phyloP scores from a whole-genome alignment of 345 rosid species.

The Linum lewisii region DNA sequence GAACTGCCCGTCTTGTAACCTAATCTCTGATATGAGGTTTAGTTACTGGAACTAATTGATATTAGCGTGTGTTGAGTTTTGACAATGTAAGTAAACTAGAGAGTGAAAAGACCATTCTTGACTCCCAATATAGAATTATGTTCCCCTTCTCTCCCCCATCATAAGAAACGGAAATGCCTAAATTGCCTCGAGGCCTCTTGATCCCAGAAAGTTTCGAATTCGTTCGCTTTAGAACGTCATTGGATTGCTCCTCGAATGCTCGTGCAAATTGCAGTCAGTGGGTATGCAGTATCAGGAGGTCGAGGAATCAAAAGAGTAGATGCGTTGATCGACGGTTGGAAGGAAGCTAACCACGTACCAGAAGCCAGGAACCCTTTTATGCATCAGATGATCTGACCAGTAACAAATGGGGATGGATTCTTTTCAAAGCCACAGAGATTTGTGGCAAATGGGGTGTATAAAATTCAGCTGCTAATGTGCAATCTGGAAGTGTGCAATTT shows the following conservation, averaged over 20 bases:
- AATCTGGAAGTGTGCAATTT: conserved; percentile 69
- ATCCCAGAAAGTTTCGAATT: background rate
- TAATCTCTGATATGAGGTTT: no score
- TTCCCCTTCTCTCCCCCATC: no score
- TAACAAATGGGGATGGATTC: conserved; percentile 97
- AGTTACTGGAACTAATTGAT: no score
- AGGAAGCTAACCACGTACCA: conserved; percentile 72
- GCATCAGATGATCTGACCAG: conserved; percentile 45
- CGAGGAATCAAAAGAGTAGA: conserved; percentile 96
- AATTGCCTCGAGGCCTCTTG: background rate
- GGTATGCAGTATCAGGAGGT: conserved; percentile 93
- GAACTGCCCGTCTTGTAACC: no score
- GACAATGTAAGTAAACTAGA: no score
- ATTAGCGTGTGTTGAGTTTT: no score
- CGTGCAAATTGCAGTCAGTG: conserved; percentile 57
- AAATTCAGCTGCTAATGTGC: conserved; percentile 81
- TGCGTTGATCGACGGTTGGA: conserved; percentile 84
- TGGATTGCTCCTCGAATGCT: background rate
- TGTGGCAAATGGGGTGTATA: conserved; percentile 31
- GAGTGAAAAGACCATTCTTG: no score
- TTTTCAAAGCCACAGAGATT: conserved; percentile 74
- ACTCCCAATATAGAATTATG: no score
- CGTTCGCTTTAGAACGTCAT: no score
- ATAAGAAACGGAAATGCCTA: no score
- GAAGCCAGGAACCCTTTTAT: conserved; percentile 45